These are phyloP conservation scores for Macrophomina tecta DNA, from an alignment of 2,329 filamentous ascomycete species.

Conservation along the genomic window DNA sequence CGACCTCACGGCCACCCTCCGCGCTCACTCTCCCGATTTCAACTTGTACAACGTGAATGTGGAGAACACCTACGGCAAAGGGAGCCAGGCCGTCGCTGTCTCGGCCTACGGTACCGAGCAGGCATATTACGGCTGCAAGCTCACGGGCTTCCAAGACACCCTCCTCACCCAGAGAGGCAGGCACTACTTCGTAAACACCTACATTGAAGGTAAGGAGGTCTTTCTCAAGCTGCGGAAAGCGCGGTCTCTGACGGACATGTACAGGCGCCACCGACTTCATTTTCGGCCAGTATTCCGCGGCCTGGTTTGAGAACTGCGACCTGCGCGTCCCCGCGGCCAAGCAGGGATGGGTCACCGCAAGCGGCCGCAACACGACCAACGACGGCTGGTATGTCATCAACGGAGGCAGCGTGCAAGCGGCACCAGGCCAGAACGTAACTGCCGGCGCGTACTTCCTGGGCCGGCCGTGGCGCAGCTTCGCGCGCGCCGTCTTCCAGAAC, in stretches of 20 bases:
- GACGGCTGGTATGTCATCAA: conserved; percentile 60
- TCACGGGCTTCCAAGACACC: conserved; percentile 63
- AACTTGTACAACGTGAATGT: conserved; percentile 66
- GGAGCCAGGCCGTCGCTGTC: conserved; percentile 55
- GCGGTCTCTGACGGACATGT: not conserved
- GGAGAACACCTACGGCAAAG: conserved; percentile 47
- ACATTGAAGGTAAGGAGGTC: conserved; percentile 51
- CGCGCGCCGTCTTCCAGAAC: conserved; percentile 55
- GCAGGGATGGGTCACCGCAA: conserved; percentile 35
- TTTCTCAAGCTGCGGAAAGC: too few species aligned
- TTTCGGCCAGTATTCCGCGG: conserved; percentile 57
- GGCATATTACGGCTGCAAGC: conserved; percentile 61
- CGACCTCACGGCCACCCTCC: conserved; percentile 57
- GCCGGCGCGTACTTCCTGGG: conserved; percentile 53
- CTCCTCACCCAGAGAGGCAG: conserved; percentile 49
- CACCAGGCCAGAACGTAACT: conserved; percentile 41
- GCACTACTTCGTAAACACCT: conserved; percentile 60
- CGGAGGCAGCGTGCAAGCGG: conserved; percentile 51
- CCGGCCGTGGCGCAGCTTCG: conserved; percentile 56
- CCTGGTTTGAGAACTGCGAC: conserved; percentile 52
- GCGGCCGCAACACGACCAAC: conserved; percentile 32
- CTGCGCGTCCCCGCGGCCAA: not conserved
- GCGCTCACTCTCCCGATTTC: conserved; percentile 54
- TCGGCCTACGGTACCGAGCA: conserved; percentile 55
- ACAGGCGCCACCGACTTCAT: conserved; percentile 61